These are phyloP conservation scores for Penicillium sp. DNA, from an alignment of 2,329 filamentous ascomycete genomes.

Conservation along the genomic window DNA sequence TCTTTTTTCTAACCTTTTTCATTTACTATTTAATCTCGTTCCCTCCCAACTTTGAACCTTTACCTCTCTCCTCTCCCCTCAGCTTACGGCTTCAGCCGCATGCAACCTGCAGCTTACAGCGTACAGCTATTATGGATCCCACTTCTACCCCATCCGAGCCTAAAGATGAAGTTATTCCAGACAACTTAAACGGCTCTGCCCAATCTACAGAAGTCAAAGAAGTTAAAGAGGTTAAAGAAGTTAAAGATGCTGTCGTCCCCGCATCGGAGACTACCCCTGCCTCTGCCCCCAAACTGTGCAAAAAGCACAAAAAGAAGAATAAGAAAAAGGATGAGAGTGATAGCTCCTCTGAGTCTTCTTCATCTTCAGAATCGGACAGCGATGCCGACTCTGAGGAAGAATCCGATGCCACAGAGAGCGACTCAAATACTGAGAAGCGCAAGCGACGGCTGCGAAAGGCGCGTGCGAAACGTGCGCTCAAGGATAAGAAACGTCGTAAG, in stretches of 20 bases:
- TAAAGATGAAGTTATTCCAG: slow-evolving; percentile 32
- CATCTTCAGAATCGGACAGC: slow-evolving; percentile 20
- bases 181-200: slow-evolving; percentile 22
- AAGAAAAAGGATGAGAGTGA: slow-evolving; percentile 14
- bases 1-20: not conserved
- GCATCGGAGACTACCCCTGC: slow-evolving; percentile 21
- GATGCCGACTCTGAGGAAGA: slow-evolving; percentile 17
- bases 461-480: slow-evolving; percentile 34
- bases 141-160: slow-evolving; percentile 23
- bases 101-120: not conserved
- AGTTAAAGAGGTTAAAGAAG: not conserved
- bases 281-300: slow-evolving; percentile 27
- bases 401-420: slow-evolving; percentile 12
- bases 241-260: slow-evolving; percentile 21
- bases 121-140: slow-evolving; percentile 17
- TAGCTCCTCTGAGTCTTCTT: slow-evolving; percentile 23
- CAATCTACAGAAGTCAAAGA: slow-evolving; percentile 13
- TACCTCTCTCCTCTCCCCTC: not conserved
- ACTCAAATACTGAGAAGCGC: slow-evolving; percentile 26
- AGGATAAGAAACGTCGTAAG: slow-evolving; percentile 23
- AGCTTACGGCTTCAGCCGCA: not conserved
- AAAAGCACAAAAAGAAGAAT: slow-evolving; percentile 31
- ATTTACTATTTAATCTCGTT: not conserved
- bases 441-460: slow-evolving; percentile 38
- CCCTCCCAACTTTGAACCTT: not conserved